phyloP scores from a whole-genome alignment of 2,329 filamentous ascomycete genomes.

The Cercospora beticola region DNA sequence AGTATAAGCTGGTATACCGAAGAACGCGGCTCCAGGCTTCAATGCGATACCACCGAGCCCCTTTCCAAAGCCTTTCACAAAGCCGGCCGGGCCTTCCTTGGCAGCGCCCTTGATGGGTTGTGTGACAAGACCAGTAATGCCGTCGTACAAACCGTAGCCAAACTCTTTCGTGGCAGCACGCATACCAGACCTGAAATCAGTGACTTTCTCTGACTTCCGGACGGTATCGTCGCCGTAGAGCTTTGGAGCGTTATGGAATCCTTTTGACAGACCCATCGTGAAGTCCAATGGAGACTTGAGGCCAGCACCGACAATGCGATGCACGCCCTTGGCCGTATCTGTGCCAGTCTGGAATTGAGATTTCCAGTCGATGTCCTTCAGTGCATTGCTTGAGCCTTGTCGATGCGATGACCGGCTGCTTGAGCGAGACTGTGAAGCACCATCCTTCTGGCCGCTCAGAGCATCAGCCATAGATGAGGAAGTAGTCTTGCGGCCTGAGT shows the following conservation, averaged over 20 bases:
- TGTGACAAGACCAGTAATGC: slow-evolving; percentile 71
- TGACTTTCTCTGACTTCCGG: slow-evolving; percentile 74
- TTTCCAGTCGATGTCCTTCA: slow-evolving; percentile 20
- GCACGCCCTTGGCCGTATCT: slow-evolving; percentile 39
- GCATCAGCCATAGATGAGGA: slow-evolving; percentile 30
- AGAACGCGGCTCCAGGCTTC: slow-evolving; percentile 69
- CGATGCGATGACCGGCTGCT: slow-evolving; percentile 24
- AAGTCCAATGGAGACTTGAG: slow-evolving; percentile 83
- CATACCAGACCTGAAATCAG: slow-evolving; percentile 71
- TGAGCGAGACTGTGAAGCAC: slow-evolving; percentile 25
- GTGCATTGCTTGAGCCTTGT: slow-evolving; percentile 11
- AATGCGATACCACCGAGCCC: slow-evolving; percentile 73
- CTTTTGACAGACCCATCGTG: slow-evolving; percentile 75
- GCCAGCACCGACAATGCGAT: slow-evolving; percentile 40
- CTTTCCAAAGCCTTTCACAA: slow-evolving; percentile 76
- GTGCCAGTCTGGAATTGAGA: slow-evolving; percentile 30
- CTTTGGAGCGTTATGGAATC: slow-evolving; percentile 83
- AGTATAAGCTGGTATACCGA: slow-evolving; percentile 63
- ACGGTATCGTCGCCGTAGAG: slow-evolving; percentile 84
- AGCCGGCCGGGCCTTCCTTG: slow-evolving; percentile 61
- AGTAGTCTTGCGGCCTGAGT: slow-evolving; percentile 5
- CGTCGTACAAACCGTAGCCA: slow-evolving; percentile 71
- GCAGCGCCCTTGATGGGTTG: slow-evolving; percentile 67
- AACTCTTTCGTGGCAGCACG: slow-evolving; percentile 69
- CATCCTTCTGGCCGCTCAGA: slow-evolving; percentile 26